A percentile compares a stretch with the other conserved stretches of the same genome.
Conservation (phyloP, 78 protist genomes). For the Paulinella micropora region DNA sequence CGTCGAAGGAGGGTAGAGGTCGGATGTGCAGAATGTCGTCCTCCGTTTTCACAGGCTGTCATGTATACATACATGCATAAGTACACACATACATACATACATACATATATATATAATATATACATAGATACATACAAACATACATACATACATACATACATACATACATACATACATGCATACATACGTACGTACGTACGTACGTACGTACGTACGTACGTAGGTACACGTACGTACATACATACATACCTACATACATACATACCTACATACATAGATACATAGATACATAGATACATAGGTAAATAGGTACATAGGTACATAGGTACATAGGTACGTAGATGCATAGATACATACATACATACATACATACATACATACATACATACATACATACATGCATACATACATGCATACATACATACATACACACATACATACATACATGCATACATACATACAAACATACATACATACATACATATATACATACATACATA, state of each 20-base stretch:
- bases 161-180: background rate
- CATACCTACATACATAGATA: background rate
- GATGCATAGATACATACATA: background rate
- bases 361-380: background rate
- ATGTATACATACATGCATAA: background rate
- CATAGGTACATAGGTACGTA: background rate
- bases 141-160: background rate
- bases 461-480: background rate
- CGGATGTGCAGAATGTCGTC: slow-evolving; percentile 40
- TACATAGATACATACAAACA: background rate
- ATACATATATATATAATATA: background rate
- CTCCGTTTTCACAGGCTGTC: background rate
- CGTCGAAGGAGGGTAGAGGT: slow-evolving; percentile 21
- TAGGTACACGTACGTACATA: background rate
- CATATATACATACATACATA: background rate
- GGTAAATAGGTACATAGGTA: background rate
- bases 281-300: background rate
- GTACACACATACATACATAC: background rate
- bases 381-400: background rate
- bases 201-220: background rate
- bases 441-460: background rate
- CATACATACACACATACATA: background rate
- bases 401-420: background rate
- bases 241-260: background rate
- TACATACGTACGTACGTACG: background rate